Base-by-base conservation (phyloP, 257 asterid genomes). In the Verbena officinalis region DNA sequence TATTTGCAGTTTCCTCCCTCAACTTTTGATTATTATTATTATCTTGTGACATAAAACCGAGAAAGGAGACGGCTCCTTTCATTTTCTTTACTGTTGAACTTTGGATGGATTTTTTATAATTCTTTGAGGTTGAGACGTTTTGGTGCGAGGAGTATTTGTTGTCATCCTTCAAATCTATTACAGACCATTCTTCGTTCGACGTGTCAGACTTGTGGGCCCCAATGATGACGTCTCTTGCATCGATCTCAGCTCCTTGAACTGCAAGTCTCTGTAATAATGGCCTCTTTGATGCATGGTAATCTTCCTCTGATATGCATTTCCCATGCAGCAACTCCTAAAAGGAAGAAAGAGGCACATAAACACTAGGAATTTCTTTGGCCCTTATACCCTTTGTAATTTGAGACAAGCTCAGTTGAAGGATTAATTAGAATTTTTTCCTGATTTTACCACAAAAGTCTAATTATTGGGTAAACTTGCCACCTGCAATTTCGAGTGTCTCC, bases 181-280 rank as follows among this genome's bases (percentile, higher is more conserved):
- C 87, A n/a, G 93, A 83, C 96, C 98, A 89, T 49, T 84, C 97
- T 16, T 89, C 95, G 36, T 75, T 78, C 1, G 80, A 70, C 11
- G 45, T 9, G 65, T 82, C 40, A 1, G 40, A 77, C 79, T 65
- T 86, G 30, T 74, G 69, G 44, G 69, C 73, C 59, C 80, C 84
- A 3, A 80, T 65, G 45, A 84, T 75, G 53, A 92, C 90, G 64
- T 82, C 89, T 70, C 82, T 83, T 27, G 91, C 86, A 24, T 83
- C 94, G 64, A 89, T 85, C 73, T 85, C 95, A 45, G 96, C 98
- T 71, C 99, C 97, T 81, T 93, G 99, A 80, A 83, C 86, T 14
- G 96, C 96, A 62, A 93, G 78, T 61, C 97, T 83, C 79, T 85
- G 97, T 51, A 93, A 67, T 49, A 90, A 78, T 3, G 99, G 99